phyloP scores from a whole-genome alignment of 768 basidiomycete genomes.

The Exidia glandulosa region DNA sequence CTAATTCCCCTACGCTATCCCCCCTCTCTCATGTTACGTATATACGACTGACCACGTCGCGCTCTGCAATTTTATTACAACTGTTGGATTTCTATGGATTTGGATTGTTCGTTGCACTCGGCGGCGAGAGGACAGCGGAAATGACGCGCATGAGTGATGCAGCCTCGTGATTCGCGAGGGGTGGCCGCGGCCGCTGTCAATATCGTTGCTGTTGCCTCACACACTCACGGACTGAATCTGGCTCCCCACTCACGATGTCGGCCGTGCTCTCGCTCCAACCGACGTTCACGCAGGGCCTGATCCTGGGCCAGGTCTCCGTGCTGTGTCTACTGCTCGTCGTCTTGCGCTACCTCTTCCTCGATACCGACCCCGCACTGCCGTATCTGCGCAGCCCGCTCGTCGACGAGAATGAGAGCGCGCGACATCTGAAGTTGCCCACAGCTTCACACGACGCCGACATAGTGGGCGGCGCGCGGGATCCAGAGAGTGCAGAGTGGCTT shows the following conservation, averaged over 20 bases:
- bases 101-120: no score
- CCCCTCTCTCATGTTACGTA: not conserved
- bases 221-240: not conserved
- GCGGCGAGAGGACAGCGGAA: no score
- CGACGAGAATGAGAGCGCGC: conserved; percentile 38
- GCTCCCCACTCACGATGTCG: not conserved
- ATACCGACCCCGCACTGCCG: conserved; percentile 35
- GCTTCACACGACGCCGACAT: conserved; percentile 28
- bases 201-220: not conserved
- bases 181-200: not conserved
- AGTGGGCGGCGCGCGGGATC: conserved; percentile 16
- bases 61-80: not conserved
- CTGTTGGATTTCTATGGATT: no score
- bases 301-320: conserved; percentile 87
- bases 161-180: no score
- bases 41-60: not conserved
- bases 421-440: conserved; percentile 38
- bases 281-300: conserved; percentile 90
- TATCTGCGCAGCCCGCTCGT: conserved; percentile 1
- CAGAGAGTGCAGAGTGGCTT: conserved; percentile 86
- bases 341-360: conserved; percentile 92
- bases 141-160: not conserved
- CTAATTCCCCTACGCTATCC: not conserved
- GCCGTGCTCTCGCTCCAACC: conserved; percentile 58
- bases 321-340: conserved; percentile 64